These are phyloP conservation scores for Mycena crocata DNA, from an alignment of 768 basidiomycete genomes.

Conservation along the genomic window DNA sequence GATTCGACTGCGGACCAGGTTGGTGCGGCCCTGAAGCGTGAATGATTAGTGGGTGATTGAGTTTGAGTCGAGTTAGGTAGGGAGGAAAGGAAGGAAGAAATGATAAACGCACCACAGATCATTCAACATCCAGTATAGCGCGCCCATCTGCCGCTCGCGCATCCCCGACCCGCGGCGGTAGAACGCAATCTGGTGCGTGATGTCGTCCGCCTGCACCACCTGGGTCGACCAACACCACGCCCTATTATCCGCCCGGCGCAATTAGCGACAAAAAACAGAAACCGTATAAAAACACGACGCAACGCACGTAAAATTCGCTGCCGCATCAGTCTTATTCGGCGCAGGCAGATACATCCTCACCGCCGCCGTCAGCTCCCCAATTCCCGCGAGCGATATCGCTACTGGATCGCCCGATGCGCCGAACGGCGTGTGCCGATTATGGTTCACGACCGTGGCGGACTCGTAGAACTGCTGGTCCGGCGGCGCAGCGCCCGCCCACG, in stretches of 20 bases:
- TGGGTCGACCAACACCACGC: conserved; percentile 30
- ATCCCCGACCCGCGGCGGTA: conserved; percentile 25
- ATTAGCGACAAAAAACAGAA: background rate
- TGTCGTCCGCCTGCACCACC: conserved; percentile 26
- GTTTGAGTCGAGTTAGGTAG: no score
- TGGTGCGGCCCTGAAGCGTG: conserved; percentile 17
- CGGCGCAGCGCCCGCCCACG: conserved; percentile 14
- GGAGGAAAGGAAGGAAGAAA: no score
- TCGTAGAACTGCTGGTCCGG: conserved; percentile 11
- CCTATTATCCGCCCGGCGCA: background rate
- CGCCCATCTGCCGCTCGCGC: conserved; percentile 21
- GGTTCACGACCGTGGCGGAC: conserved; percentile 1
- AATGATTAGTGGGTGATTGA: background rate
- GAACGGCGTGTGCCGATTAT: conserved; percentile 14
- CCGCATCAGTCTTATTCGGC: conserved; percentile 11
- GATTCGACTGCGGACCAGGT: conserved; percentile 23
- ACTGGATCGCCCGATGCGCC: conserved; percentile 18
- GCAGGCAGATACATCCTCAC: conserved; percentile 17
- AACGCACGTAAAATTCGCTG: conserved; percentile 25
- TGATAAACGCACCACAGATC: conserved; percentile 16
- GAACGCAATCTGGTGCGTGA: conserved; percentile 27
- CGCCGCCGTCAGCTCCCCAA: conserved; percentile 21
- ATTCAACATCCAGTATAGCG: conserved; percentile 29
- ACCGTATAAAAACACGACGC: background rate
- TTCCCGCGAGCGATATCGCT: conserved; percentile 8